Conservation (phyloP, 1,284 basidiomycete species). For the Clitocybe nebularis region DNA sequence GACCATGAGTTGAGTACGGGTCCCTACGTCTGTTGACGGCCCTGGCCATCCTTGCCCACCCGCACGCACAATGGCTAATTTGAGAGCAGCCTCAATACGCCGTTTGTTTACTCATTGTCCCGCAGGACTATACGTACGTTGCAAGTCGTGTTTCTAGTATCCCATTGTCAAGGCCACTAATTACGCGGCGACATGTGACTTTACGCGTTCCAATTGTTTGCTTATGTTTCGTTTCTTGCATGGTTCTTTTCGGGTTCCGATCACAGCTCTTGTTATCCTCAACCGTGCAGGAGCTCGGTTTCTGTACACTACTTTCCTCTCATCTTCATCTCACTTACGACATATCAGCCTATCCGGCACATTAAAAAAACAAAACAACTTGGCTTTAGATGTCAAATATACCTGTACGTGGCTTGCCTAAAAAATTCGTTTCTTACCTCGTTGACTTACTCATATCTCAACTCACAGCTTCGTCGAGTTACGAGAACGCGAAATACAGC, state of each 20-base stretch:
- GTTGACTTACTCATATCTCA: neutral
- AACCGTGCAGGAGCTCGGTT: slow-evolving; percentile 3
- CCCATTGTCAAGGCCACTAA: too few relatives aligned
- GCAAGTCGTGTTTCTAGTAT: too few relatives aligned
- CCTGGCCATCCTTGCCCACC: too few relatives aligned
- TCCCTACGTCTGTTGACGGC: too few relatives aligned
- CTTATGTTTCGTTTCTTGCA: slow-evolving; percentile 14
- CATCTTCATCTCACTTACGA: neutral
- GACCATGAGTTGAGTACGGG: too few relatives aligned
- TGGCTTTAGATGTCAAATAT: slow-evolving; percentile 14
- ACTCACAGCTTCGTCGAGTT: slow-evolving; percentile 15
- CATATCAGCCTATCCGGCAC: neutral
- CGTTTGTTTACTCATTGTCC: too few relatives aligned
- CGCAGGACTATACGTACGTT: too few relatives aligned
- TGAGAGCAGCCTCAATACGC: too few relatives aligned
- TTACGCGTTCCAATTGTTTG: slow-evolving; percentile 17
- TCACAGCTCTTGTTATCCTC: slow-evolving; percentile 10
- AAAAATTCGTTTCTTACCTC: neutral
- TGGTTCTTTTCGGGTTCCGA: slow-evolving; percentile 7
- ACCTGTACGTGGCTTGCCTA: slow-evolving; percentile 12
- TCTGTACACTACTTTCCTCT: neutral
- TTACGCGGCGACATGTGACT: slow-evolving; percentile 18
- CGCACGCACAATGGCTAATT: too few relatives aligned
- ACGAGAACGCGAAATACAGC: slow-evolving; percentile 11
- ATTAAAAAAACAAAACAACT: neutral